phyloP scores from a whole-genome alignment of 805 yeast species.

The Pachysolen tannophilus region DNA sequence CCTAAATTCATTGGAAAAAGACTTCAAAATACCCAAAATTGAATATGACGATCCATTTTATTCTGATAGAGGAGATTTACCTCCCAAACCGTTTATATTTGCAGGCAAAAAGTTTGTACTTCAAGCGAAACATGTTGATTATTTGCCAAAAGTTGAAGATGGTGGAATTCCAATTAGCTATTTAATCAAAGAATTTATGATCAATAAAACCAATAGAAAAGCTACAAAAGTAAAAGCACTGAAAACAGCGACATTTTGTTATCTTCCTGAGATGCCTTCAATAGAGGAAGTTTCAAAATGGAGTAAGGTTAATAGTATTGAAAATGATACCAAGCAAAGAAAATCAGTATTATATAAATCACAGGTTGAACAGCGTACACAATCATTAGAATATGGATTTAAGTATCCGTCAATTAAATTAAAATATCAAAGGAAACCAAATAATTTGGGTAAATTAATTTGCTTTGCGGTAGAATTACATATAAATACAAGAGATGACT shows the following conservation, averaged over 20 bases:
- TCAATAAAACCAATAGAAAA: background rate
- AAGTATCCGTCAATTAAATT: constrained; percentile 27
- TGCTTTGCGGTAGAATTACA: constrained; percentile 65
- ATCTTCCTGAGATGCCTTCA: constrained; percentile 40
- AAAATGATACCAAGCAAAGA: constrained; percentile 10
- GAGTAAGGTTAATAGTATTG: constrained; percentile 14
- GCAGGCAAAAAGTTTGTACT: constrained; percentile 60
- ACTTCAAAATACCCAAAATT: constrained; percentile 37
- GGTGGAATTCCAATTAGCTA: constrained; percentile 6
- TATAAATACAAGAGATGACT: constrained; percentile 40
- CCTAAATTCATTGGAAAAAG: constrained; percentile 29
- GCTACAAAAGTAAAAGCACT: background rate
- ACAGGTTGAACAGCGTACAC: constrained; percentile 44
- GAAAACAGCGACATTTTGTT: constrained; percentile 21
- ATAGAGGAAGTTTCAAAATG: constrained; percentile 28
- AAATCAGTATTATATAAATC: constrained; percentile 25
- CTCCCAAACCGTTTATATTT: constrained; percentile 45
- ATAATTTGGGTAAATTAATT: constrained; percentile 39
- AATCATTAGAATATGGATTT: constrained; percentile 27
- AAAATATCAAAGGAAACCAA: constrained; percentile 22
- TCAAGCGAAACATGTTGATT: constrained; percentile 27
- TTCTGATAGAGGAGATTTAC: constrained; percentile 43
- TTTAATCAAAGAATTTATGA: background rate
- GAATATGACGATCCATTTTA: constrained; percentile 61
- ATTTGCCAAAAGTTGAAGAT: constrained; percentile 11